Evolutionary conservation across 768 basidiomycete genomes (phyloP).

Genomic region (Naganishia antarctica): DNA sequence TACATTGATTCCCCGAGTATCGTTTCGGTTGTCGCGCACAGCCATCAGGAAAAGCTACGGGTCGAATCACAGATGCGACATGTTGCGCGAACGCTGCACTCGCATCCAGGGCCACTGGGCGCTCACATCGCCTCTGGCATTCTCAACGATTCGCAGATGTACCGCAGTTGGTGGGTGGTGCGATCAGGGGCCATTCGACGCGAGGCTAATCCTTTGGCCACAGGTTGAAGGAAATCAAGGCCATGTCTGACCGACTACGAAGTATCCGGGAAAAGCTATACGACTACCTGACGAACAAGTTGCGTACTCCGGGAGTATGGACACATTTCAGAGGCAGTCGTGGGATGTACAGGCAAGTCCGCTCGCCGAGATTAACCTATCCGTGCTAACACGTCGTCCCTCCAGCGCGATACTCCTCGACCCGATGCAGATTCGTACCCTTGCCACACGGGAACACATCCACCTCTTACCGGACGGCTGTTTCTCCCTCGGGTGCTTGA

Average conservation of each 20-base stretch:
- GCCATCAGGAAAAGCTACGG: constrained; percentile 36
- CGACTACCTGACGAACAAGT: constrained; percentile 65
- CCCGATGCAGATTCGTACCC: constrained; percentile 34
- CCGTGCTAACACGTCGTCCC: not conserved
- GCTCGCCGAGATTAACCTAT: constrained; percentile 5
- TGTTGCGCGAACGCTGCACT: constrained; percentile 40
- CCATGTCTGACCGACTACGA: constrained; percentile 93
- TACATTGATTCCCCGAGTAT: constrained; percentile 47
- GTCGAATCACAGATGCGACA: constrained; percentile 46
- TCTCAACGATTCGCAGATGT: constrained; percentile 66
- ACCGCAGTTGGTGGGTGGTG: constrained; percentile 70
- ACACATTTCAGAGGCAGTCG: constrained; percentile 90
- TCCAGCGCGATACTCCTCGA: constrained; percentile 38
- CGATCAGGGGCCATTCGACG: not conserved
- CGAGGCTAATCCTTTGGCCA: not conserved
- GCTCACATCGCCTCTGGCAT: constrained; percentile 53
- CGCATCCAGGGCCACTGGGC: constrained; percentile 47
- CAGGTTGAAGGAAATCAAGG: constrained; percentile 79
- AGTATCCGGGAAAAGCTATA: constrained; percentile 82
- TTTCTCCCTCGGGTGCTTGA: constrained; percentile 46
- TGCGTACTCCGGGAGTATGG: constrained; percentile 92
- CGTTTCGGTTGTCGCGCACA: constrained; percentile 43
- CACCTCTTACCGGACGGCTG: constrained; percentile 45
- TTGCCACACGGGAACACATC: constrained; percentile 40
- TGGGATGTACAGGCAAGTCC: constrained; percentile 87